Conservation (phyloP, 2,329 filamentous ascomycete species). For the Drechslerella stenobrocha region DNA sequence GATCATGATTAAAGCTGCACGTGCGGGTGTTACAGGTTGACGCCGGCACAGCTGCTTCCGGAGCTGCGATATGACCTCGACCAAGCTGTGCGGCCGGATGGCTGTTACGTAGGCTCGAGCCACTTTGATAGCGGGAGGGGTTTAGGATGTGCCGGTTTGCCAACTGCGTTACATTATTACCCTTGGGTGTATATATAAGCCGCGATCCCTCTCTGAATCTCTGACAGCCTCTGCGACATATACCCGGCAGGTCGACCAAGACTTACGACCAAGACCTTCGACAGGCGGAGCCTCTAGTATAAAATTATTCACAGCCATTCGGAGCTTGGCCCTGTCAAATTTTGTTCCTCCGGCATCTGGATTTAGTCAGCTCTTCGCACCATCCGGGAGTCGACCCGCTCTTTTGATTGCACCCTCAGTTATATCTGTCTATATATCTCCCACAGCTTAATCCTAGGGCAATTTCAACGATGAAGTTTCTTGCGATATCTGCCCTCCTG, state of each 20-base stretch:
- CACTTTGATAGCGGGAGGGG: conserved; percentile 12
- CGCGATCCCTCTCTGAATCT: conserved; percentile 10
- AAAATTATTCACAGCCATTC: no score
- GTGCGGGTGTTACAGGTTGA: conserved; percentile 43
- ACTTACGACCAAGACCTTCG: no score
- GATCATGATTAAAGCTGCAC: conserved; percentile 31
- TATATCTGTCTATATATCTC: not conserved
- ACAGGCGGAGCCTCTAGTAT: no score
- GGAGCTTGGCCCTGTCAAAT: no score
- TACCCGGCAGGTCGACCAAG: no score
- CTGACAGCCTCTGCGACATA: not conserved
- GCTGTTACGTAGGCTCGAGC: conserved; percentile 25
- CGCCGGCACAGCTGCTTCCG: conserved; percentile 42
- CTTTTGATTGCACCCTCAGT: no score
- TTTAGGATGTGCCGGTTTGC: no score
- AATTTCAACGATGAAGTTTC: conserved; percentile 38
- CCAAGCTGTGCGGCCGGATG: not conserved
- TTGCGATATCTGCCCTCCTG: conserved; percentile 35
- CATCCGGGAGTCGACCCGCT: conserved; percentile 8
- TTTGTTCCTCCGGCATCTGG: no score
- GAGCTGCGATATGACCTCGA: conserved; percentile 19
- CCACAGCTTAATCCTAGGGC: conserved; percentile 22
- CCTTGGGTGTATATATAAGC: conserved; percentile 38
- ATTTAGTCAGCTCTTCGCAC: no score
- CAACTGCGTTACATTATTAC: no score